Evolutionary conservation across 768 basidiomycete species (phyloP).

Genomic region (Pulveroboletus frians): DNA sequence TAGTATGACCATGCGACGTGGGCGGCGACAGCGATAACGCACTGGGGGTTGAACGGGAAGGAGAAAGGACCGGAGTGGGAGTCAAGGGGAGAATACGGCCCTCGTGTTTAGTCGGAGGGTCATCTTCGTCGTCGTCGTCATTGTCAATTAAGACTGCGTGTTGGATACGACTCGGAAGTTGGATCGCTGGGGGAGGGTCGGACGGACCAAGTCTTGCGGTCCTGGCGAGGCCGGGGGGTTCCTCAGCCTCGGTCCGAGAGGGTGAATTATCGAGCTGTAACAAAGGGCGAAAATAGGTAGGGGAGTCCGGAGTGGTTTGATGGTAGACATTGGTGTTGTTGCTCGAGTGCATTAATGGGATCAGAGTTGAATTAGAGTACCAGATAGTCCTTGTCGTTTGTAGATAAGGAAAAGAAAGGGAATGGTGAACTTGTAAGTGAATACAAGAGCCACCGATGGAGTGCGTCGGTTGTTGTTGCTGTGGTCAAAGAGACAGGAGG

Average conservation of each 20-base stretch:
- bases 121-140: slow-evolving; percentile 24
- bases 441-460: slow-evolving; percentile 27
- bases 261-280: slow-evolving; percentile 31
- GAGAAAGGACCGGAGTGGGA: slow-evolving; percentile 7
- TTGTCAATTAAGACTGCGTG: slow-evolving; percentile 8
- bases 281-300: slow-evolving; percentile 25
- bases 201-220: slow-evolving; percentile 5
- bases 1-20: slow-evolving; percentile 21
- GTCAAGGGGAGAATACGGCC: slow-evolving; percentile 18
- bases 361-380: slow-evolving; percentile 13
- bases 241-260: slow-evolving; percentile 13
- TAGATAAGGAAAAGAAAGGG: slow-evolving; percentile 14
- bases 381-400: slow-evolving; percentile 13
- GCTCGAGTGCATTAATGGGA: slow-evolving; percentile 30
- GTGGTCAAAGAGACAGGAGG: slow-evolving; percentile 24
- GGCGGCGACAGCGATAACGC: slow-evolving; percentile 14
- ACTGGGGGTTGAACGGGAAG: slow-evolving; percentile 7
- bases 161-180: slow-evolving; percentile 9
- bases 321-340: slow-evolving; percentile 20
- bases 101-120: slow-evolving; percentile 25
- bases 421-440: slow-evolving; percentile 28
- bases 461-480: slow-evolving; percentile 11
- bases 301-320: slow-evolving; percentile 18
- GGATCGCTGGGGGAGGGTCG: slow-evolving; percentile 5
- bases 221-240: slow-evolving; percentile 5